Base-by-base conservation (phyloP, 2,329 filamentous ascomycete species). In the Sporothrix variecibatus region DNA sequence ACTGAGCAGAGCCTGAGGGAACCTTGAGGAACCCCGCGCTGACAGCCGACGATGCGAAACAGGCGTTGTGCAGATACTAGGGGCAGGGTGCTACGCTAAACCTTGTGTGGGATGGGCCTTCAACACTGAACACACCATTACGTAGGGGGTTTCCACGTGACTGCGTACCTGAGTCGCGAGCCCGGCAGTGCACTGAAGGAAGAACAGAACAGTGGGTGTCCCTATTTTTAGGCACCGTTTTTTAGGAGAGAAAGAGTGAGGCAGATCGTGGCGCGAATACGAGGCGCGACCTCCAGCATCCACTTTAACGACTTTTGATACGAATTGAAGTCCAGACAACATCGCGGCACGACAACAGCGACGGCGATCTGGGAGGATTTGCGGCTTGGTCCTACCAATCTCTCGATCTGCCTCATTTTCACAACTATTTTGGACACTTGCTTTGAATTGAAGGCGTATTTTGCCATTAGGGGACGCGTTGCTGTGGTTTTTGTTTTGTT, bases 71-170 rank as follows among this genome's bases (percentile, higher is more conserved):
- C 38, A 38, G 8, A 49, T 9, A 49, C 1, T 5, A 8, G 34
- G 53, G 53, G 70, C 58, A 64, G 40, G 56, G 51, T 53, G 51
- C 43, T 49, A 38, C 58, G 58, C 80, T 79, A 71, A 34, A 8
- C 31, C 15, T 15, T n/a, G 15, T 23, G 49, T 2, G 31, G 71
- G 11, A 43, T 65, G 38, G 51, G 51, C 62, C 31, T 17, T n/a
- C 38, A 46, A 38, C 28, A 38, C 38, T 17, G 3, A 26, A 58
- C 23, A 53, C 17, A 9, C 49, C 6, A 46, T 46, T 40, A 46
- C 62, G 53, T 58, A 65, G 62, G n/a, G 23, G n/a, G 4, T 20
- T 46, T 46, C 23, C 64, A 67, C 40, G 64, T 67, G 64, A 67
- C 60, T 15, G 15, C 46, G 26, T 56, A 56, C 40, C 34, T 46